Base-by-base conservation (phyloP, 345 rosid genomes). In the Eucalyptus polyanthemos region DNA sequence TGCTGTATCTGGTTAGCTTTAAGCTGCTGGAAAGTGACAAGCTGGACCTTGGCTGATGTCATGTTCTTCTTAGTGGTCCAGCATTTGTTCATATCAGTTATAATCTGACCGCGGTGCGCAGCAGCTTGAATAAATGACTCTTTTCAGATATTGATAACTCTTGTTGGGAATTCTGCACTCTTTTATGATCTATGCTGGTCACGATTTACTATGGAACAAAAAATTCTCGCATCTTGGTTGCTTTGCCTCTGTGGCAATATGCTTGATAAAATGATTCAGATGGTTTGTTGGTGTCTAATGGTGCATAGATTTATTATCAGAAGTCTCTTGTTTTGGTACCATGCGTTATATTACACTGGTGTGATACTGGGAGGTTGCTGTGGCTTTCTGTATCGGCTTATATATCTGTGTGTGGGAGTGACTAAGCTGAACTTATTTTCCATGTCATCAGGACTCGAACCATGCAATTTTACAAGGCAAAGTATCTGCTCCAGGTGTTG, bases 391-490 rank as follows among this genome's bases (percentile, higher is more conserved):
- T 76, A 37, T 37, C 9, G 2, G 21, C 42, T 47, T 50, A 53
- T 49, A 27, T 49, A 50, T 15, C 42, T 31, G 87, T n/a, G 87
- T 50, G 51, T 86, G 8, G 42, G 11, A 53, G n/a, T 86, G 37
- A 50, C 34, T 47, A 16, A 50, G 14, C 62, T 17, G 62, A 86
- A 50, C 54, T 51, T 42, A 5, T 19, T 51, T 76, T 40, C 83
- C 83, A 76, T 40, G 45, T 89, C 24, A 27, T 62, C 89, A 90
- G 92, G 96, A 94, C 88, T 88, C 89, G 60, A 88, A 90, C 80
- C 87, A 67, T 87, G 90, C 90, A 17, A 87, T 90, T 91, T 91
- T 86, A 19, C 95, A 92, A 83, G 91, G 90, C 81, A 95, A 91
- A 88, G 92, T 89, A 67, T 87, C 92, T 88, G 92, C 91, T 87